Evolutionary conservation across 768 basidiomycete genomes (phyloP).

Genomic region (Russula ochroleuca): DNA sequence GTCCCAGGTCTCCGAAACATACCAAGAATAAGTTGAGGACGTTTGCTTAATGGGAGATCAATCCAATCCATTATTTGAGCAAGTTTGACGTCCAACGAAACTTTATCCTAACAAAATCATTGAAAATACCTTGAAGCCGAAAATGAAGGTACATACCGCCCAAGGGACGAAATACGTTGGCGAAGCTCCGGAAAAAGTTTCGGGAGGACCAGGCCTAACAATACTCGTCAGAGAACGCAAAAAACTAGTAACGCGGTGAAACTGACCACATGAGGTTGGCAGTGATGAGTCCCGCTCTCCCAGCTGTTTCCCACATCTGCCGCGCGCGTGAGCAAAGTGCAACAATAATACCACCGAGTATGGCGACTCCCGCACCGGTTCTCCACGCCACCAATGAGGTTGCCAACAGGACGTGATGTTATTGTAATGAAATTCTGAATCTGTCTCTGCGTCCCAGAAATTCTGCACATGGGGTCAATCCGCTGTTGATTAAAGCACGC

Average conservation of each 20-base stretch:
- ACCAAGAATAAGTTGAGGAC: slow-evolving; percentile 80
- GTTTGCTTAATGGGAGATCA: slow-evolving; percentile 61
- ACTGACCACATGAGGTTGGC: slow-evolving; percentile 92
- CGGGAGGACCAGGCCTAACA: slow-evolving; percentile 76
- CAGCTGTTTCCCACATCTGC: slow-evolving; percentile 90
- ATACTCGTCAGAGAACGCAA: not conserved
- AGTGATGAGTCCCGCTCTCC: slow-evolving; percentile 63
- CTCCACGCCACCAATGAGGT: slow-evolving; percentile 81
- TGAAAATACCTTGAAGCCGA: not conserved
- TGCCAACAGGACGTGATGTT: slow-evolving; percentile 57
- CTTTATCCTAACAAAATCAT: slow-evolving; percentile 44
- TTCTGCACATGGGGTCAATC: slow-evolving; percentile 45
- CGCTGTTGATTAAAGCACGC: not conserved
- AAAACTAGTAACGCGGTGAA: not conserved
- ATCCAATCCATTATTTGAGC: slow-evolving; percentile 79
- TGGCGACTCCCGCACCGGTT: slow-evolving; percentile 55
- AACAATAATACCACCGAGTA: not conserved
- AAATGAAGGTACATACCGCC: slow-evolving; percentile 42
- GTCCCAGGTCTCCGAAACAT: slow-evolving; percentile 29
- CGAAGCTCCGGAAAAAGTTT: slow-evolving; percentile 56
- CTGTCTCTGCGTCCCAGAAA: slow-evolving; percentile 74
- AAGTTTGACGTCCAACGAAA: slow-evolving; percentile 63
- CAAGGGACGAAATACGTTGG: slow-evolving; percentile 79
- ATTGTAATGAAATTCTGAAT: slow-evolving; percentile 70
- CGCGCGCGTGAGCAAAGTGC: slow-evolving; percentile 4